Evolutionary conservation across 2,329 filamentous ascomycete species (phyloP).

Genomic region (Phialocephala subalpina): DNA sequence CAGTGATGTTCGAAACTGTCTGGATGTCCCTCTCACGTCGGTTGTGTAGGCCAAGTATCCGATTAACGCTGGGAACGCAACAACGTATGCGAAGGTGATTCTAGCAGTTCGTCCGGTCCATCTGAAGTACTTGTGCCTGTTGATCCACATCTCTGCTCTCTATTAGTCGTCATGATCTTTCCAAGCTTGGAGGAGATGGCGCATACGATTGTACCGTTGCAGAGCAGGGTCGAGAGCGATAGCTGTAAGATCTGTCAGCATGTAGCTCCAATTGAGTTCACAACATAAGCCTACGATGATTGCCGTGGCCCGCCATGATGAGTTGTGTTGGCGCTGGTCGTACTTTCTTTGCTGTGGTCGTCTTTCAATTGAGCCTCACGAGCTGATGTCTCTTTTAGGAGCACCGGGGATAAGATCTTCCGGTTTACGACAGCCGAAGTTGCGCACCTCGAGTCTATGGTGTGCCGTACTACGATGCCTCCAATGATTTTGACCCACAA

Average conservation of each 20-base stretch:
- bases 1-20: constrained; percentile 26
- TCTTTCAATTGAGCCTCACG: not conserved
- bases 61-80: constrained; percentile 74
- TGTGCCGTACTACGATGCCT: not conserved
- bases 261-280: constrained; percentile 13
- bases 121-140: constrained; percentile 93
- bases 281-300: constrained; percentile 51
- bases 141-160: constrained; percentile 76
- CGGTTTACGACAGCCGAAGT: not conserved
- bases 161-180: constrained; percentile 21
- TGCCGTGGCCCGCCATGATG: constrained; percentile 57
- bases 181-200: not conserved
- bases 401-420: not conserved
- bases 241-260: constrained; percentile 35
- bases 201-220: constrained; percentile 62
- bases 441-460: not conserved
- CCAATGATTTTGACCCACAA: not conserved
- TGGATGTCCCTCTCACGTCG: constrained; percentile 71
- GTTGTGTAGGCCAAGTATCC: constrained; percentile 79
- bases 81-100: constrained; percentile 79
- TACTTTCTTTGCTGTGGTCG: constrained; percentile 18
- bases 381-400: not conserved
- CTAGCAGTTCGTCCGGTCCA: constrained; percentile 87
- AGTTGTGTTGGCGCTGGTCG: constrained; percentile 35
- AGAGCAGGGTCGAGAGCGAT: constrained; percentile 55